Evolutionary conservation across 1,284 basidiomycete genomes (phyloP).

Genomic region (Pseudozyma hubeiensis): DNA sequence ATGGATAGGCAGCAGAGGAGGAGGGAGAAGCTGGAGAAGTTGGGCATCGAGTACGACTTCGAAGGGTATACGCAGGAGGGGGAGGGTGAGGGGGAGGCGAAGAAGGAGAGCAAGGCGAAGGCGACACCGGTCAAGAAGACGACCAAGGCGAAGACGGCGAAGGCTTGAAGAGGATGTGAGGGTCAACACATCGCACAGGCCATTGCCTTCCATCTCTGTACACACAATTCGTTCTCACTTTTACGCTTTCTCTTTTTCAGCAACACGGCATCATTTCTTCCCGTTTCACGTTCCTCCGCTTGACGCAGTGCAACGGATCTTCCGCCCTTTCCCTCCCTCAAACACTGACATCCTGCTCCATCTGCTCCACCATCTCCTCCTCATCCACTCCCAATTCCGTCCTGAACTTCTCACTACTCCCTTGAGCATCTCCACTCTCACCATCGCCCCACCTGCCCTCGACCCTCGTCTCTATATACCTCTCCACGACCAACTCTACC

Average conservation of each 20-base stretch:
- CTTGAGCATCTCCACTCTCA: conserved; percentile 48
- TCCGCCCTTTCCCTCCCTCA: neutral
- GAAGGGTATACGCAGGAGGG: conserved; percentile 71
- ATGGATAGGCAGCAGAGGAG: conserved; percentile 82
- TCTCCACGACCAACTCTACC: conserved; percentile 38
- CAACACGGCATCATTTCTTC: neutral
- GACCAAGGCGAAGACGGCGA: conserved; percentile 19
- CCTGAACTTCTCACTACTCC: conserved; percentile 37
- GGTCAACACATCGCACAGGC: neutral
- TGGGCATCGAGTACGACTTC: conserved; percentile 91
- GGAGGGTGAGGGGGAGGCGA: conserved; percentile 4
- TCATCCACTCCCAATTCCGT: conserved; percentile 38
- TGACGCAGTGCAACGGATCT: too few relatives aligned
- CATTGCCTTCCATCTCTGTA: neutral
- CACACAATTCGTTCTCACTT: neutral
- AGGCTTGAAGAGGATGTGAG: conserved; percentile 6
- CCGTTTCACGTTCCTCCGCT: neutral
- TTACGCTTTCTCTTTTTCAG: neutral
- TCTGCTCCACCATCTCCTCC: neutral
- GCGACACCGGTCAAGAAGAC: conserved; percentile 7
- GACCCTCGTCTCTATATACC: conserved; percentile 23
- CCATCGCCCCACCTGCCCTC: conserved; percentile 54
- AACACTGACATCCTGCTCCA: neutral
- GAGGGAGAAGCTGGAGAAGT: conserved; percentile 81
- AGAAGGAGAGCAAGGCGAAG: conserved; percentile 10